Evolutionary conservation across 2,329 filamentous ascomycete species (phyloP).

Genomic region (Stachybotrys elegans): DNA sequence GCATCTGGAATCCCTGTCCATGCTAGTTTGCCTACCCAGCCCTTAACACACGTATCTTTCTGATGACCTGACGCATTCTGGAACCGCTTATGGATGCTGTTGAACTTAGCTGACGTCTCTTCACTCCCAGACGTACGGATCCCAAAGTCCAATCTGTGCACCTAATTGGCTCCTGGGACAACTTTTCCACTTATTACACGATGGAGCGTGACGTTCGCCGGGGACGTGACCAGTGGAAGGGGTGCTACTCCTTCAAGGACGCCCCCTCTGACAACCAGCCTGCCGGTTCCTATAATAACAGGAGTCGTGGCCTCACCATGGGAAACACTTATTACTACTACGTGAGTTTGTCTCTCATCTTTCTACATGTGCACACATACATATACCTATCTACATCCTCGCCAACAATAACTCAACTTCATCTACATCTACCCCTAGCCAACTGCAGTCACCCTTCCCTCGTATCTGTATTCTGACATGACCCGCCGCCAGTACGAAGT

Average conservation of each 20-base stretch:
- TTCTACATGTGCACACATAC: conserved; percentile 11
- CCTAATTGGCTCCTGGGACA: conserved; percentile 91
- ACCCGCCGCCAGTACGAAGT: conserved; percentile 65
- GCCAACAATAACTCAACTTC: conserved; percentile 5
- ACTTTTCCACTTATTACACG: conserved; percentile 72
- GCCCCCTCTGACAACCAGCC: conserved; percentile 73
- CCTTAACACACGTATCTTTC: too few relatives aligned
- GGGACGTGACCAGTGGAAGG: conserved; percentile 74
- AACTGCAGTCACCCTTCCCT: too few relatives aligned
- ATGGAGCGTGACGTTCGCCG: conserved; percentile 78
- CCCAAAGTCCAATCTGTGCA: conserved; percentile 65
- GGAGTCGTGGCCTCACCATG: conserved; percentile 82
- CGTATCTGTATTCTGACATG: conserved; percentile 12
- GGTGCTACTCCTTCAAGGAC: conserved; percentile 80
- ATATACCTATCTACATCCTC: conserved; percentile 10
- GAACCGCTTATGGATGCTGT: conserved; percentile 18
- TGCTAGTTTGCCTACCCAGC: too few relatives aligned
- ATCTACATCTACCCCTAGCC: too few relatives aligned
- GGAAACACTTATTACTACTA: conserved; percentile 95
- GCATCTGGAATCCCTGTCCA: too few relatives aligned
- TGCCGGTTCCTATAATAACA: conserved; percentile 37
- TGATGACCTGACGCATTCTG: conserved; percentile 9
- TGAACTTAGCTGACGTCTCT: conserved; percentile 13
- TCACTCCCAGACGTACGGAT: conserved; percentile 48
- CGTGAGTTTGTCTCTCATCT: conserved; percentile 46